Percentiles rank a stretch among this genome's conserved stretches.
Conservation (phyloP, 371 early-diverging fungal genomes). For the Massospora cicadina region DNA sequence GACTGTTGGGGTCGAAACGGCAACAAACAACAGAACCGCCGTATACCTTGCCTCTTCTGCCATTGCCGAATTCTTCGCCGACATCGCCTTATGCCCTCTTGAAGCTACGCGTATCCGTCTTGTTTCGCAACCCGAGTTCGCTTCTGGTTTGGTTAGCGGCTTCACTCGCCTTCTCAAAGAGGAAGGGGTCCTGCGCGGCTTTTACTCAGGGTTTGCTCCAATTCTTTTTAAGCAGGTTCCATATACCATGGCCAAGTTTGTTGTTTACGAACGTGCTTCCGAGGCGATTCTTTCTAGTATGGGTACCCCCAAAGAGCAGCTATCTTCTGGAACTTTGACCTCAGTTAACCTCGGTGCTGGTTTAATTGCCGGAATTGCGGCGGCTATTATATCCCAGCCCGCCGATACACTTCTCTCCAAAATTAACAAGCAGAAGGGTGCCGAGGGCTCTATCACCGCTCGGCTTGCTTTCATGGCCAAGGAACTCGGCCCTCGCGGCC, state of each 20-base stretch:
- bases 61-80: conserved; percentile 84
- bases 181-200: conserved; percentile 48
- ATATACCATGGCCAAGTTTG: conserved; percentile 94
- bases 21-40: conserved; percentile 60
- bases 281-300: conserved; percentile 27
- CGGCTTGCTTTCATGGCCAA: conserved; percentile 30
- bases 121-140: conserved; percentile 54
- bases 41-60: conserved; percentile 70
- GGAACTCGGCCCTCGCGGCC: conserved; percentile 36
- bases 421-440: conserved; percentile 47
- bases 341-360: conserved; percentile 72
- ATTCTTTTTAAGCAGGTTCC: conserved; percentile 59
- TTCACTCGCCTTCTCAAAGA: conserved; percentile 39
- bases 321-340: conserved; percentile 28
- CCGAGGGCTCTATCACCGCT: conserved; percentile 29
- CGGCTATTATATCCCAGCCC: conserved; percentile 89
- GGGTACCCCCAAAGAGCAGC: conserved; percentile 30
- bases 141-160: conserved; percentile 39
- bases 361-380: conserved; percentile 77
- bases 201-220: conserved; percentile 61
- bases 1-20: conserved; percentile 49
- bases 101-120: conserved; percentile 64
- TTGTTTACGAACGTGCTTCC: conserved; percentile 60
- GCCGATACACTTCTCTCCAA: conserved; percentile 89
- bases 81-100: conserved; percentile 66